Base-by-base conservation (phyloP, 441 rosid species). In the Erodium moschatum region DNA sequence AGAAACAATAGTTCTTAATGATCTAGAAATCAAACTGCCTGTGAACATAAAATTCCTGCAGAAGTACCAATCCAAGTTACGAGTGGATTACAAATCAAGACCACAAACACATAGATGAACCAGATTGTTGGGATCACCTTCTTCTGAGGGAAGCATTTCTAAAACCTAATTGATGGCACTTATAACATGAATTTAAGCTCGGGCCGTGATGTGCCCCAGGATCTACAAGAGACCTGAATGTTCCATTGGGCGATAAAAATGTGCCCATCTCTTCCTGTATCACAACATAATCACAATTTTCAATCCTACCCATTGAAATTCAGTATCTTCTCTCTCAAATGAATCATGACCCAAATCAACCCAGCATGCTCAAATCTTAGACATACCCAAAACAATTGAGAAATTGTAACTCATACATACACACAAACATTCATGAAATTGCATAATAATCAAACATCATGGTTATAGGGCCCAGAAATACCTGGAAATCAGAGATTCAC, bases 31-130 rank as follows among this genome's bases (percentile, higher is more conserved):
- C 85, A 73, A 62, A 54, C 67, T 68, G 20, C 70, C 70, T 38
- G 27, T 54, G 62, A 8, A 69, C 56, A 69, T 65, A 24, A 72
- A 35, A 66, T 63, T 76, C 73, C 80, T 80, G 80, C 70, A 79
- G 70, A 63, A 63, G 38, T 54, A 16, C 4, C 13, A 20, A 19
- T 48, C 42, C 60, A 46, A 48, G 2, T 15, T 46, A 27, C 2
- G 50, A 35, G 48, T 16, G 6, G 56, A 48, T 48, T 24, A 10
- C 38, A 62, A 62, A 27, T 62, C 38, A 62, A 12, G 38, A 27
- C 60, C 4, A 52, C 6, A n/a, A 12, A 16, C 8, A 52, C 20
- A 52, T 16, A 16, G 19, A 52, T 16, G 0, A 16, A 13, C 3
- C 50, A 48, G 16, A 16, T 52, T 40, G 38, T 3, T 21, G 40